These are phyloP conservation scores for Pholiota microspora DNA, from an alignment of 768 basidiomycete species.

Conservation along the genomic window DNA sequence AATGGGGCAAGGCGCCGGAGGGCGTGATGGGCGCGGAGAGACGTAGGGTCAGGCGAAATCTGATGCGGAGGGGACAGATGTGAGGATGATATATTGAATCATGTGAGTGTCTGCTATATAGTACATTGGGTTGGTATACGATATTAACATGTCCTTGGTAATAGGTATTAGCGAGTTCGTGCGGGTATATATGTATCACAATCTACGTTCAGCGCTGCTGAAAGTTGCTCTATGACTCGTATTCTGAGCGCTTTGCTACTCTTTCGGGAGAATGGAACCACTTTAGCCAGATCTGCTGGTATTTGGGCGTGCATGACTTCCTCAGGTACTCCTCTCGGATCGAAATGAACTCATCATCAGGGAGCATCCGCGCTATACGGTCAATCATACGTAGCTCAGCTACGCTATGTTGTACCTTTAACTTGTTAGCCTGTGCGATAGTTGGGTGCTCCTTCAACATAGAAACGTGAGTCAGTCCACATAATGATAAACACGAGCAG, in stretches of 20 bases:
- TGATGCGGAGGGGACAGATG: slow-evolving; percentile 82
- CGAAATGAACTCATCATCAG: slow-evolving; percentile 13
- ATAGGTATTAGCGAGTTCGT: no score
- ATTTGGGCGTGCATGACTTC: no score
- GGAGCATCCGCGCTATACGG: slow-evolving; percentile 15
- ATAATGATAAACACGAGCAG: neutral
- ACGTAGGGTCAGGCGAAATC: slow-evolving; percentile 75
- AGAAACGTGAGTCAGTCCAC: neutral
- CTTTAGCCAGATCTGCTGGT: slow-evolving; percentile 13
- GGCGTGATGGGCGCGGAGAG: slow-evolving; percentile 60
- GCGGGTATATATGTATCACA: neutral
- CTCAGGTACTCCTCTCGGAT: no score
- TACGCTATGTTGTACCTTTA: slow-evolving; percentile 9
- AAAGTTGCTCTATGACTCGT: neutral
- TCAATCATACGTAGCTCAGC: slow-evolving; percentile 13
- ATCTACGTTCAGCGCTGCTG: neutral
- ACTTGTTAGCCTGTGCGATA: slow-evolving; percentile 7
- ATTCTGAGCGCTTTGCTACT: neutral
- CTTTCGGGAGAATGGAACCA: slow-evolving; percentile 8
- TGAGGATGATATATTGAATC: slow-evolving; percentile 27
- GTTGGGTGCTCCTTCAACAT: slow-evolving; percentile 15
- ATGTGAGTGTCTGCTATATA: neutral
- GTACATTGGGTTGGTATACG: neutral
- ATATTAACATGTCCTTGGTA: no score
- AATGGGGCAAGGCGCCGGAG: slow-evolving; percentile 70